Evolutionary conservation across 306 rosid species (phyloP).

Genomic region (Glycine latifolia): DNA sequence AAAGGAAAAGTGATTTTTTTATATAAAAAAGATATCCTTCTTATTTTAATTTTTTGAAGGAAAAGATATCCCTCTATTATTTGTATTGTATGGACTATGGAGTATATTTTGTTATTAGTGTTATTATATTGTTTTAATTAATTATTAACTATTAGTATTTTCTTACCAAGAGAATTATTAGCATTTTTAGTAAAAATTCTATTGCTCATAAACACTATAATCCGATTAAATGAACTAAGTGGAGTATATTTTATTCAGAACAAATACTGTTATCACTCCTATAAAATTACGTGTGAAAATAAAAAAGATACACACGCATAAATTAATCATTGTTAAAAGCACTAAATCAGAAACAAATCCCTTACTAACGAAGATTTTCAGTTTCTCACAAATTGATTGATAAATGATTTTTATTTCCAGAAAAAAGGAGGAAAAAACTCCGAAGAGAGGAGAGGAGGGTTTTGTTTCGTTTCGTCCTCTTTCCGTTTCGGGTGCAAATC

Average conservation of each 20-base stretch:
- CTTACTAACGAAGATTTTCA: not conserved
- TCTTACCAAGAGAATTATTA: too few relatives aligned
- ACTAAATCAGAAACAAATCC: not conserved
- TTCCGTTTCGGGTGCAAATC: slow-evolving; percentile 52
- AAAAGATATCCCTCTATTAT: too few relatives aligned
- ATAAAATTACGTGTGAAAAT: not conserved
- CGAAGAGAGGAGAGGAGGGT: slow-evolving; percentile 42
- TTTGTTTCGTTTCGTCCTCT: slow-evolving; percentile 5
- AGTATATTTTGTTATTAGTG: too few relatives aligned
- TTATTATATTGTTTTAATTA: too few relatives aligned
- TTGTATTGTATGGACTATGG: too few relatives aligned
- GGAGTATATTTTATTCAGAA: not conserved
- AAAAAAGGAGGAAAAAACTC: not conserved
- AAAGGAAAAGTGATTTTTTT: too few relatives aligned
- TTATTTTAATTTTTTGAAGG: too few relatives aligned
- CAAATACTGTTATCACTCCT: not conserved
- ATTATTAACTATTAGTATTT: too few relatives aligned
- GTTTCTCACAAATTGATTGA: not conserved
- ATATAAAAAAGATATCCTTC: too few relatives aligned
- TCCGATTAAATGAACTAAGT: not conserved
- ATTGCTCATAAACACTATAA: not conserved
- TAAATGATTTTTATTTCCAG: not conserved
- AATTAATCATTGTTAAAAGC: slow-evolving; percentile 8
- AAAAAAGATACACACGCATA: not conserved
- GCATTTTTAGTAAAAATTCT: not conserved